Evolutionary conservation across 345 rosid genomes (phyloP).

Genomic region (Garcia nutans): DNA sequence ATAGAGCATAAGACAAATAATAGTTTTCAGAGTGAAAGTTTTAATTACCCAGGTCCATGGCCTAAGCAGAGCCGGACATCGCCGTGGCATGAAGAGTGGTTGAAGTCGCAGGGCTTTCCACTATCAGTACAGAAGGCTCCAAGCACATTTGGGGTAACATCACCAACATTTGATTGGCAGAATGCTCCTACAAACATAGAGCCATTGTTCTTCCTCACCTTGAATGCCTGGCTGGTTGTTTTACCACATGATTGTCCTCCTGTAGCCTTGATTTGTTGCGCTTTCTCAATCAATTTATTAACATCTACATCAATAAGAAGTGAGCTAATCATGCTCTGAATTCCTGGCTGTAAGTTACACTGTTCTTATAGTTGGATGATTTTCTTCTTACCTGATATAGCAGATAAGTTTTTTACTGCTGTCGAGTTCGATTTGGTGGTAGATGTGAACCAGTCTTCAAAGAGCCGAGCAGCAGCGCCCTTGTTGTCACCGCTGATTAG

Average conservation of each 20-base stretch:
- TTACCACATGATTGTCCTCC: conserved; percentile 45
- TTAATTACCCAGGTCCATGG: conserved; percentile 54
- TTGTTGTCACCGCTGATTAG: conserved; percentile 67
- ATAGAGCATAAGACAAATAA: too few relatives aligned
- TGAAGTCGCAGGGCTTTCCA: conserved; percentile 57
- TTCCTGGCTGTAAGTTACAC: too few relatives aligned
- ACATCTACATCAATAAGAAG: conserved; percentile 21
- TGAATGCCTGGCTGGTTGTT: conserved; percentile 47
- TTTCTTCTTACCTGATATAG: conserved; percentile 4
- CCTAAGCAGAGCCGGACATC: conserved; percentile 52
- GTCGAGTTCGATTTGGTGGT: conserved; percentile 16
- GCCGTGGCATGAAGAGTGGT: conserved; percentile 57
- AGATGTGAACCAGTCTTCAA: conserved; percentile 50
- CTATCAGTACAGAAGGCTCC: conserved; percentile 55
- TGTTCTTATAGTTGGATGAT: too few relatives aligned
- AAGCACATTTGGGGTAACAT: conserved; percentile 57
- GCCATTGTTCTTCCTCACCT: conserved; percentile 52
- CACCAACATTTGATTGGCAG: conserved; percentile 64
- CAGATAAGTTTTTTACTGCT: background rate
- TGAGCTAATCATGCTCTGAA: too few relatives aligned
- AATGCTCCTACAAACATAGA: conserved; percentile 52
- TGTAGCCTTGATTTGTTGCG: conserved; percentile 39
- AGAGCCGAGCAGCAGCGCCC: conserved; percentile 63
- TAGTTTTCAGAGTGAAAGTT: background rate
- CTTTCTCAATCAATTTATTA: conserved; percentile 21